Evolutionary conservation across 495 filamentous ascomycete genomes (phyloP), one percentile per base, ranked within the genome.

Genomic region (Schizothecium vesticola): DNA sequence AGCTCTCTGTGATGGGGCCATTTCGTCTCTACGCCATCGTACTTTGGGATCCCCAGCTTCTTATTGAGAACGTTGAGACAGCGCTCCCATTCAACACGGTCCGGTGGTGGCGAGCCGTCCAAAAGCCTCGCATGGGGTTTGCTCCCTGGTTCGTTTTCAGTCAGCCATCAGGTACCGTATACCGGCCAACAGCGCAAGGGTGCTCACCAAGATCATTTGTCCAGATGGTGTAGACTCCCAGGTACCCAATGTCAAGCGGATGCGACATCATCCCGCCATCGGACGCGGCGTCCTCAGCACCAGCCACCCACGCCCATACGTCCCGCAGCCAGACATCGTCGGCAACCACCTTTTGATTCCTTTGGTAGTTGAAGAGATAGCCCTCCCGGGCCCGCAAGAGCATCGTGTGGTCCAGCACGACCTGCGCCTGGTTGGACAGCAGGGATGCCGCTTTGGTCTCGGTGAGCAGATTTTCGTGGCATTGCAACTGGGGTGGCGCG

Each of bases 201-300:
- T n/a, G 16, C 82, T 59, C 75, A 89, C 91, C 88, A 61, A 93
- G 75, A 43, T 91, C 83, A 72, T 91, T 90, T 31, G 80, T 89
- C 94, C 94, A 97, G 19, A 97, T 86, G 51, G 85, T 86, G 64
- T 86, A 82, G 56, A 98, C 88, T 3, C 95, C 95, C 74, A 97
- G 76, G 75, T 92, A 99, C 72, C 89, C 93, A 56, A 97, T 76
- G 71, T 97, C 95, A 7, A 97, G 77, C 1, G 85, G 82, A 56
- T 88, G 83, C n/a, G 86, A 80, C 58, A 91, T 83, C 92, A 97
- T 94, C 4, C 88, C 87, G 51, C 88, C 86, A 61, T 88, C 83
- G 24, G 82, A 79, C 16, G 91, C 91, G 56, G 86, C 85, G 22
- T 80, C 80, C 21, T 88, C 87, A 25, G 91, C 89, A 92, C 91